Conservation (phyloP, 352 stramenopile species). For the Globisporangium carolinianum region DNA sequence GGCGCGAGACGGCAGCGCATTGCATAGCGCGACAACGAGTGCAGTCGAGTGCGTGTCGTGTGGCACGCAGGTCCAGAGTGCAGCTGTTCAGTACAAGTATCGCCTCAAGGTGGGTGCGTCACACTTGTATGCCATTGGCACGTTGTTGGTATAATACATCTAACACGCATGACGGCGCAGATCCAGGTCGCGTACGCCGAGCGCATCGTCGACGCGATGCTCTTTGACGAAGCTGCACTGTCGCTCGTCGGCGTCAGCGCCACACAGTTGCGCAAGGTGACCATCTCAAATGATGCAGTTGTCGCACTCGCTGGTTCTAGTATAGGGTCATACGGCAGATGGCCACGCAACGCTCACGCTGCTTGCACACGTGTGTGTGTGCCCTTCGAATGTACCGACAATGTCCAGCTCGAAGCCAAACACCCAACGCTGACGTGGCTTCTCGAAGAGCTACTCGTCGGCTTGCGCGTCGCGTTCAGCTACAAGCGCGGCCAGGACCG, state of each 20-base stretch:
- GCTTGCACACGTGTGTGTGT: too few relatives aligned
- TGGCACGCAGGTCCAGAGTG: constrained; percentile 6
- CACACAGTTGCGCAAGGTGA: constrained; percentile 14
- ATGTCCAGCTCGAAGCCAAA: constrained; percentile 22
- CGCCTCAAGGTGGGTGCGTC: constrained; percentile 28
- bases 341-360: too few relatives aligned
- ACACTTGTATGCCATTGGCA: background rate
- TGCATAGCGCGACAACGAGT: background rate
- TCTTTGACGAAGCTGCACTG: constrained; percentile 45
- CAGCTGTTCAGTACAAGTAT: constrained; percentile 41
- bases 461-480: constrained; percentile 41
- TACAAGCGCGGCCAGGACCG: constrained; percentile 28
- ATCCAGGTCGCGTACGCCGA: constrained; percentile 30
- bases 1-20: constrained; percentile 8
- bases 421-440: constrained; percentile 31
- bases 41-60: constrained; percentile 26
- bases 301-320: too few relatives aligned
- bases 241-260: constrained; percentile 30
- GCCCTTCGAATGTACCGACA: too few relatives aligned
- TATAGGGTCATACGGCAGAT: too few relatives aligned
- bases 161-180: constrained; percentile 8
- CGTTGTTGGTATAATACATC: background rate
- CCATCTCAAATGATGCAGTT: too few relatives aligned
- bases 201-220: constrained; percentile 27
- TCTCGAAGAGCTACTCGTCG: constrained; percentile 44